Base-by-base conservation (phyloP, 306 rosid genomes). In the Gynostemma pentaphyllum region DNA sequence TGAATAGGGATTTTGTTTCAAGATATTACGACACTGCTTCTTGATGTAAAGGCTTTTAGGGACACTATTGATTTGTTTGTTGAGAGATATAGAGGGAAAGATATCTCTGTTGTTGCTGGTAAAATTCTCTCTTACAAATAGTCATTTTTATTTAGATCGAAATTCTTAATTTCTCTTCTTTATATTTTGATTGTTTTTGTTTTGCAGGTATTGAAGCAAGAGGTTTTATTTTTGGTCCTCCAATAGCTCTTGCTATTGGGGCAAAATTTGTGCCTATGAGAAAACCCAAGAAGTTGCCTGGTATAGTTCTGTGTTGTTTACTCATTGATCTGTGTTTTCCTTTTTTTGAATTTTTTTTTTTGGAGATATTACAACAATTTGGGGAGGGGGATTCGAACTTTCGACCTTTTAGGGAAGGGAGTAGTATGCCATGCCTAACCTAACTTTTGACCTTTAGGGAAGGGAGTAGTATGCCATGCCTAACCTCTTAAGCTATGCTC, bases 211-310 rank as follows among this genome's bases (percentile, higher is more conserved):
- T 94, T 48, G 99, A 94, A 81, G 99, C 99, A 41, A 88, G 99
- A 60, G 99, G 99, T 11, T 94, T 94, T 70, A 94, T 94, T 68
- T 94, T 94, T 84, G 99, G 99, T 34, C 99, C 99, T 34, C 95
- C 99, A 37, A 88, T 94, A 67, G 99, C 99, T 5, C 78, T 94
- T 83, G 99, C 99, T 14, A 81, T 94, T 37, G 97, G 99, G 16
- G 99, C 94, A 49, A 94, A 94, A 69, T 94, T 94, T 69, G 95
- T 94, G n/a, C 99, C 99, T 34, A 74, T 94, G 90, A 88, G 99
- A 71, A 94, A 94, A 70, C 99, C 99, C 57, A 84, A 84, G 13
- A 94, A 94, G 76, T 78, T 94, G 84, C 99, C 99, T 51, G 99
- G 99, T 89, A 84, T 44, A 26, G 39, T 4, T 56, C 30, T 32